phyloP scores from a whole-genome alignment of 2,329 filamentous ascomycete species.

The Colletotrichum eleusines region DNA sequence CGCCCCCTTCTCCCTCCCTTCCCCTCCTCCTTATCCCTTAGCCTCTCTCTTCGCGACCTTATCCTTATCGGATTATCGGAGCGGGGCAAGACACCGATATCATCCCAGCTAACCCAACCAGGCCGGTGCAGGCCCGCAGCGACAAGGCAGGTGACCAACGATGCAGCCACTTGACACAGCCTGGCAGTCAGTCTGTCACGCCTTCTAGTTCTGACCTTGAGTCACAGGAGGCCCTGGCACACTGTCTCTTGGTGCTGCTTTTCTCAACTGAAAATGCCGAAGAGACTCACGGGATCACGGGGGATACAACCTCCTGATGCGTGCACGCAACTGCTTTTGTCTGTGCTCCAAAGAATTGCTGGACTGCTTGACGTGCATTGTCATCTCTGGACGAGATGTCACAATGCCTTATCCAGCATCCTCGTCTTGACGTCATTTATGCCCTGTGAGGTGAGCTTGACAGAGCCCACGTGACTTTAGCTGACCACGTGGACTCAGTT shows the following conservation, averaged over 20 bases:
- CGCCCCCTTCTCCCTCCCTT: conserved; percentile 4
- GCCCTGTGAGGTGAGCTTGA: conserved; percentile 26
- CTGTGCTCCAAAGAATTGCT: conserved; percentile 27
- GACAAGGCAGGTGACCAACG: conserved; percentile 33
- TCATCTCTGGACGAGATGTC: conserved; percentile 1
- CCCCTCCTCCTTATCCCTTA: not conserved
- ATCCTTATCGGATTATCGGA: conserved; percentile 42
- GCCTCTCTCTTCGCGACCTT: conserved; percentile 17
- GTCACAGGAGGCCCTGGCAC: conserved; percentile 40
- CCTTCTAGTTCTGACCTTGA: conserved; percentile 32
- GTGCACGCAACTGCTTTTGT: conserved; percentile 27
- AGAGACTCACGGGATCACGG: conserved; percentile 34
- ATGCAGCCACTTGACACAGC: conserved; percentile 36
- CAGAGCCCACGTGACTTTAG: no score
- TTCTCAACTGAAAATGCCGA: conserved; percentile 2
- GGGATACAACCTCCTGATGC: conserved; percentile 30
- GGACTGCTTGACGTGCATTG: conserved; percentile 37
- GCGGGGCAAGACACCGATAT: conserved; percentile 38
- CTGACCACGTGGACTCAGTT: no score
- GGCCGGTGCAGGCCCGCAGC: conserved; percentile 30
- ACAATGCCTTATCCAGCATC: conserved; percentile 26
- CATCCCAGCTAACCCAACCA: conserved; percentile 20
- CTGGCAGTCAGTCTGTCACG: conserved; percentile 34
- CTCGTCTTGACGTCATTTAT: conserved; percentile 35
- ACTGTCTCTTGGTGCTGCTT: conserved; percentile 7